phyloP scores from a whole-genome alignment of 306 rosid species.

The Notholithocarpus densiflorus region DNA sequence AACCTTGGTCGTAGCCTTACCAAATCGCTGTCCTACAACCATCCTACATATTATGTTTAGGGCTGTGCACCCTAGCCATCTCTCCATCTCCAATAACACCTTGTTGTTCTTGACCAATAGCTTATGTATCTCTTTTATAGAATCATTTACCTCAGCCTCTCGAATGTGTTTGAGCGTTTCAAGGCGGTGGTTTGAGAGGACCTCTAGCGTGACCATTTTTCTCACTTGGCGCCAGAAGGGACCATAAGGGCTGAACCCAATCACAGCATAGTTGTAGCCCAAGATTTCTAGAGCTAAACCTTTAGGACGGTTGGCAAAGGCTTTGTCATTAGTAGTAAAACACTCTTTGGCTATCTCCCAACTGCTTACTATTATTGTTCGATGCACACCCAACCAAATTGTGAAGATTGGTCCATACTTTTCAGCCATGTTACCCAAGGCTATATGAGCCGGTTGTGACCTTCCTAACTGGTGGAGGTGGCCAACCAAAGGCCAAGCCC shows the following conservation, averaged over 20 bases:
- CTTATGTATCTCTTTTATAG: constrained; percentile 9
- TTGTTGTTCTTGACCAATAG: not conserved
- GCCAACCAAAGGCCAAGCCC: no score
- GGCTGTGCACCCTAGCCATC: no score
- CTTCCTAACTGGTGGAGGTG: no score
- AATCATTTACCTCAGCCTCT: constrained; percentile 23
- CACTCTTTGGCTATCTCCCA: constrained; percentile 50
- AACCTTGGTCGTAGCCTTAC: no score
- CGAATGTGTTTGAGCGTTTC: constrained; percentile 25
- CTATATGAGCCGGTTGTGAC: constrained; percentile 5
- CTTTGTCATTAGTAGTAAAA: constrained; percentile 37
- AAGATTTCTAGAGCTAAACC: constrained; percentile 17
- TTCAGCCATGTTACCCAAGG: constrained; percentile 33
- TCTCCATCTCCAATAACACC: constrained; percentile 29
- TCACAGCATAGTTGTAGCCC: constrained; percentile 38
- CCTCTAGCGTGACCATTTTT: constrained; percentile 29
- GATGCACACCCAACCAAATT: constrained; percentile 30
- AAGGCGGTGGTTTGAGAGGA: constrained; percentile 34
- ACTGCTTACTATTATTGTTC: constrained; percentile 36
- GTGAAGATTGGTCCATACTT: constrained; percentile 43
- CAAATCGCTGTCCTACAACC: no score
- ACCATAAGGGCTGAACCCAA: constrained; percentile 39
- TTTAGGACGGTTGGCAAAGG: constrained; percentile 41
- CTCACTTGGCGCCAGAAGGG: constrained; percentile 43
- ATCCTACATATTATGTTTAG: no score